Evolutionary conservation across 2,329 filamentous ascomycete species (phyloP), one percentile per base, ranked within the genome.

Genomic region (Salinomyces thailandicus): DNA sequence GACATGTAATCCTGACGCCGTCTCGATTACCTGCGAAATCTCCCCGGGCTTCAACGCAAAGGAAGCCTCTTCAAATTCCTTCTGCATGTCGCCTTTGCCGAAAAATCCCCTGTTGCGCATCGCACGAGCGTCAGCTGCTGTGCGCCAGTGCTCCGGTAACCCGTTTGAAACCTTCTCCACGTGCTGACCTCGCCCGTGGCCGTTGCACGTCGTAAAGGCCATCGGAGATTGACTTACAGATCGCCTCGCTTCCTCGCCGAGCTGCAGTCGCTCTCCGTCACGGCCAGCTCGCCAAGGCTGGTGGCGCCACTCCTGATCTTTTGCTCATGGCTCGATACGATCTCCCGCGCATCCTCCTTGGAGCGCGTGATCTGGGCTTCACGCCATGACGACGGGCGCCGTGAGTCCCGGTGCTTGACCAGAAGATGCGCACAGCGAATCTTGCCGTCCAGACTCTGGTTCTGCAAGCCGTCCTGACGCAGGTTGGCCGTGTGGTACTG

Each of bases 1-100:
- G 63, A 98, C 69, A 66, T 98, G 91, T 55, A 96, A 69, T 1
- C 91, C 91, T 35, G 87, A 95, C 33, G 86, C 87, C 26, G 91
- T 95, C 63, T 94, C 83, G 9, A 96, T 81, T 24, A 95, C 71
- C 31, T 73, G 71, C 63, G 87, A 95, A 55, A 96, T 77, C 63
- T 95, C 76, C 20, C 86, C 87, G 2, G 81, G 79, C 61, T 87
- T 74, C 37, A 98, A 70, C n/a, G 74, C 79, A 64, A 98, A 98
- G 1, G 91, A 82, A 4, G 87, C 87, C 38, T 95, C 85, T 65
- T 98, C 91, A 56, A 98, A 98, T 64, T 95, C 89, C 68, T 87
- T 89, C 61, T 98, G 91, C 91, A 98, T 98, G 55, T 96, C 89
- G 18, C 86, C 85, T 53, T 74, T 79, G 38, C 85, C 87, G 61